Percentiles rank a stretch among this genome's conserved stretches.
Evolutionary conservation across 108 stramenopile species (phyloP).

Genomic region (Pseudonitzschia multiseries): DNA sequence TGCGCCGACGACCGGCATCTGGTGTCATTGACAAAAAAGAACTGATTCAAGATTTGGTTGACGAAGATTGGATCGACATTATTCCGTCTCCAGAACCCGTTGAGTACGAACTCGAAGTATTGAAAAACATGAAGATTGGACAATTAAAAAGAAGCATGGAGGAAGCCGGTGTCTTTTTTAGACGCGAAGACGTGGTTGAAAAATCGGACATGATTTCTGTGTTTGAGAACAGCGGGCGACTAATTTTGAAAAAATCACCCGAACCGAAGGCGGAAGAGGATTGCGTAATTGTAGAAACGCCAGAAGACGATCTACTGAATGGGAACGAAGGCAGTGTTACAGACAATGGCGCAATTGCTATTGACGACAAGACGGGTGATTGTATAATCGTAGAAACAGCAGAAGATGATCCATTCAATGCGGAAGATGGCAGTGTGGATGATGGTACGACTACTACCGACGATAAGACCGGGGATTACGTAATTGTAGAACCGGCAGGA

Average conservation of each 20-base stretch:
- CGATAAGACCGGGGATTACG: background rate
- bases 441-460: background rate
- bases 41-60: constrained; percentile 42
- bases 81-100: constrained; percentile 58
- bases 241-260: constrained; percentile 20
- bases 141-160: constrained; percentile 47
- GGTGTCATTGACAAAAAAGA: constrained; percentile 48
- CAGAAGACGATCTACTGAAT: background rate
- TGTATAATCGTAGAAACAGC: background rate
- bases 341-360: background rate
- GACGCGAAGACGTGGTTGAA: constrained; percentile 64
- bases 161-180: constrained; percentile 65
- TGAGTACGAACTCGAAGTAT: constrained; percentile 32
- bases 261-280: too few relatives aligned
- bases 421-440: background rate
- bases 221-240: constrained; percentile 56
- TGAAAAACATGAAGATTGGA: constrained; percentile 43
- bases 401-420: background rate
- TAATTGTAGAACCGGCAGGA: background rate
- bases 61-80: constrained; percentile 44
- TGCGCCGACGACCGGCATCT: constrained; percentile 22
- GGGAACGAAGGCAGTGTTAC: too few relatives aligned
- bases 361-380: background rate
- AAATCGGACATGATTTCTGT: constrained; percentile 65
- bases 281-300: background rate